Percentiles rank a stretch among this genome's conserved stretches.
phyloP scores from a whole-genome alignment of 306 rosid species.

The Lablab purpureus region DNA sequence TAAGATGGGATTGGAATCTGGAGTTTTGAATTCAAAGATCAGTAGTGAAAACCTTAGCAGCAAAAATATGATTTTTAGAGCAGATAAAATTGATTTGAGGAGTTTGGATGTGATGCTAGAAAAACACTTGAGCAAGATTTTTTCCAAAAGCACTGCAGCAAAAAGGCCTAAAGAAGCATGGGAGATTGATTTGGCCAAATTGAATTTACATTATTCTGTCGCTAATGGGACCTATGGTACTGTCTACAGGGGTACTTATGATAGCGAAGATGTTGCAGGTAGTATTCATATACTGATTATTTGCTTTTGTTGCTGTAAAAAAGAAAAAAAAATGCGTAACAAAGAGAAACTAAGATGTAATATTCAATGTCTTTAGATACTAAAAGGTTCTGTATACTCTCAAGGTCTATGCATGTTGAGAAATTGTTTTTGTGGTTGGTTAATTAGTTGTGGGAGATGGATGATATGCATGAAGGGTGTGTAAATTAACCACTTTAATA shows the following conservation, averaged over 20 bases:
- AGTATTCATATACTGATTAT: conserved; percentile 29
- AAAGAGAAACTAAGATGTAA: conserved; percentile 6
- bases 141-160: conserved; percentile 51
- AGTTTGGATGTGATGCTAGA: conserved; percentile 79
- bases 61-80: conserved; percentile 77
- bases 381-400: not conserved
- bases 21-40: conserved; percentile 48
- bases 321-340: not conserved
- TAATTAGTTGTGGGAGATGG: not conserved
- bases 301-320: not conserved
- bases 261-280: conserved; percentile 92
- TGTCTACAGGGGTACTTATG: conserved; percentile 77
- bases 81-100: conserved; percentile 77
- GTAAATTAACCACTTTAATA: not conserved
- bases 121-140: conserved; percentile 79
- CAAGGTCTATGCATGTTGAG: not conserved
- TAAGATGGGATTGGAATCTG: conserved; percentile 42
- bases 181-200: conserved; percentile 83
- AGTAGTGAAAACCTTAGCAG: conserved; percentile 58
- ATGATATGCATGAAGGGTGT: too few species aligned
- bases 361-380: not conserved
- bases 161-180: conserved; percentile 75
- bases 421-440: too few species aligned
- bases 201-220: conserved; percentile 64
- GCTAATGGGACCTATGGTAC: conserved; percentile 87